Percentiles rank a stretch among this genome's conserved stretches.
Conservation (phyloP, 192 early-diverging fungal species). For the Umbelopsis sp. region DNA sequence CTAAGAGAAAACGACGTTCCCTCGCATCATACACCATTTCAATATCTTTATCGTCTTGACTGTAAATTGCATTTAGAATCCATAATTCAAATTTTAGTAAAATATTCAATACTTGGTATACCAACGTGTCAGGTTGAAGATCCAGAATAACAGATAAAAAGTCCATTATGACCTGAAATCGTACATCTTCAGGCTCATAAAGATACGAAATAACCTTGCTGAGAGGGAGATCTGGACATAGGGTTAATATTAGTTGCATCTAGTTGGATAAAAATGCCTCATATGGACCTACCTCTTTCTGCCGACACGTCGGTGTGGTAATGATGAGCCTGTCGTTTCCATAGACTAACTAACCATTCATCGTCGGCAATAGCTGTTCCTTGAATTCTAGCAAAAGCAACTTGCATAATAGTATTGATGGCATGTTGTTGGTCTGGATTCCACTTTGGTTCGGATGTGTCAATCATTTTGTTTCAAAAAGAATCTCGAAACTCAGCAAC, state of each 20-base stretch:
- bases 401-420: not conserved
- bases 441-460: not conserved
- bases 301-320: not conserved
- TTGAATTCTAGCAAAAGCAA: not conserved
- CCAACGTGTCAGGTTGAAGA: not conserved
- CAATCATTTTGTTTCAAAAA: constrained; percentile 5
- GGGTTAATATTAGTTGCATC: not conserved
- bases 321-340: not conserved
- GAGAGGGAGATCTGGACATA: not conserved
- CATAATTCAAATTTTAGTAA: not conserved
- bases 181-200: constrained; percentile 14
- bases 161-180: constrained; percentile 26
- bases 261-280: too few relatives aligned
- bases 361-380: not conserved
- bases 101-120: not conserved
- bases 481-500: constrained; percentile 6
- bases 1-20: constrained; percentile 46
- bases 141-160: constrained; percentile 21
- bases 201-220: not conserved
- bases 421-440: not conserved
- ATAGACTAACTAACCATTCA: not conserved
- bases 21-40: constrained; percentile 51
- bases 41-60: not conserved
- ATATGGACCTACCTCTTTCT: not conserved
- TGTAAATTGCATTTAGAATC: not conserved